These are phyloP conservation scores for Dactylellina sp. DNA, from an alignment of 2,329 filamentous ascomycete genomes.

Conservation along the genomic window DNA sequence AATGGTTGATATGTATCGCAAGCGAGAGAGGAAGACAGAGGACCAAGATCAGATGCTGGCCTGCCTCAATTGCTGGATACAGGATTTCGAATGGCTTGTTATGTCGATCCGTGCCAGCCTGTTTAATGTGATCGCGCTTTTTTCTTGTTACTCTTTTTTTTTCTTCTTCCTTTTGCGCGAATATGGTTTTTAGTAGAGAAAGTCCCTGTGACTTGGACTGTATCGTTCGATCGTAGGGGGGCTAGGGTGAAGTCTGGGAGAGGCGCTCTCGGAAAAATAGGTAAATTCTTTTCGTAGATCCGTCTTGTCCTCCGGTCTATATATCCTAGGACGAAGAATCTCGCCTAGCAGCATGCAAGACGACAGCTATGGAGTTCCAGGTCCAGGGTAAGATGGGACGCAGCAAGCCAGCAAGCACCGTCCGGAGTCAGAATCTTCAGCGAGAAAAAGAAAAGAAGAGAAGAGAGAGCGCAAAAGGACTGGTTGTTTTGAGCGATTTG, in stretches of 20 bases:
- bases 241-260: constrained; percentile 30
- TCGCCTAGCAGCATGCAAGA: constrained; percentile 52
- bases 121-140: constrained; percentile 2
- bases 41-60: neutral
- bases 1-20: too few relatives aligned
- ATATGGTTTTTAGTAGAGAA: constrained; percentile 9
- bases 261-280: constrained; percentile 57
- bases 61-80: constrained; percentile 20
- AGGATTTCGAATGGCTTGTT: constrained; percentile 25
- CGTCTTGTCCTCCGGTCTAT: constrained; percentile 54
- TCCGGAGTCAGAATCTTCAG: constrained; percentile 18
- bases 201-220: constrained; percentile 17
- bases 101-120: constrained; percentile 15
- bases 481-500: constrained; percentile 50
- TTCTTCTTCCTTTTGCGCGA: neutral
- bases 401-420: constrained; percentile 13
- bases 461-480: neutral
- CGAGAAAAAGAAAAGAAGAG: neutral
- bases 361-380: constrained; percentile 35
- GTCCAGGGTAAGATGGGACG: constrained; percentile 43
- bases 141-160: neutral
- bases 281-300: constrained; percentile 32
- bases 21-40: neutral
- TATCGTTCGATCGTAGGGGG: constrained; percentile 14
- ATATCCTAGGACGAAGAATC: constrained; percentile 43